Conservation (phyloP, 2,329 filamentous ascomycete genomes). For the Diaporthe destruens region DNA sequence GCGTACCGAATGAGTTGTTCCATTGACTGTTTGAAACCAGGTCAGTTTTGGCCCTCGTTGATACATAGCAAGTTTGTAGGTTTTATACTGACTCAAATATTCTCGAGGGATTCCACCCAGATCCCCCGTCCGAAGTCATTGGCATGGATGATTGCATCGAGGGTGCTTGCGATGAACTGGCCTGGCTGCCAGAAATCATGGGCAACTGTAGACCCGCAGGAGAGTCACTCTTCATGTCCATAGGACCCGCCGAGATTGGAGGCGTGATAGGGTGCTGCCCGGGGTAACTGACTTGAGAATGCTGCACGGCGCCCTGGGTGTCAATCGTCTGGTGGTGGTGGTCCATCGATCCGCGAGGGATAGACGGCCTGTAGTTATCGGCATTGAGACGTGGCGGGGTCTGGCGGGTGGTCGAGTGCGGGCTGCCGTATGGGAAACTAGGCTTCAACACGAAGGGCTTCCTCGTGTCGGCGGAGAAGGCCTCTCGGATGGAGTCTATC, state of each 20-base stretch:
- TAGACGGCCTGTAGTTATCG: slow-evolving; percentile 56
- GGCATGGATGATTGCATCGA: slow-evolving; percentile 67
- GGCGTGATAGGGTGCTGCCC: slow-evolving; percentile 79
- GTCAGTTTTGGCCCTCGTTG: slow-evolving; percentile 40
- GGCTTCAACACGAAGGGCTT: slow-evolving; percentile 92
- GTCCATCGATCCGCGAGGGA: slow-evolving; percentile 61
- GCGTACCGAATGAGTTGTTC: slow-evolving; percentile 92
- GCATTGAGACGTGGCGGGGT: slow-evolving; percentile 71
- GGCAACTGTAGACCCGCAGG: slow-evolving; percentile 75
- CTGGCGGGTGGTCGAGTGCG: slow-evolving; percentile 72
- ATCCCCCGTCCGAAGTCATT: slow-evolving; percentile 68
- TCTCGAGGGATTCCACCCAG: slow-evolving; percentile 84
- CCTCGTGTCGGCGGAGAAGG: slow-evolving; percentile 87
- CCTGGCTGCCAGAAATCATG: slow-evolving; percentile 69
- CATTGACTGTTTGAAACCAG: slow-evolving; percentile 76
- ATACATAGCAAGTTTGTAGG: too few species aligned
- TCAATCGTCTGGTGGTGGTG: slow-evolving; percentile 67
- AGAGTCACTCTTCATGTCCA: slow-evolving; percentile 83
- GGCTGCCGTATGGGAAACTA: slow-evolving; percentile 88
- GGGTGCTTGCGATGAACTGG: slow-evolving; percentile 61
- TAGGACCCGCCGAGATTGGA: slow-evolving; percentile 79
- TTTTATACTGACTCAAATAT: slow-evolving; percentile 84
- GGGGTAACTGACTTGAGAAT: slow-evolving; percentile 74
- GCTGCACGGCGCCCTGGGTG: slow-evolving; percentile 62
- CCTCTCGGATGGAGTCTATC: slow-evolving; percentile 88